phyloP scores from a whole-genome alignment of 768 basidiomycete genomes.

The Lentinus tigrinus region DNA sequence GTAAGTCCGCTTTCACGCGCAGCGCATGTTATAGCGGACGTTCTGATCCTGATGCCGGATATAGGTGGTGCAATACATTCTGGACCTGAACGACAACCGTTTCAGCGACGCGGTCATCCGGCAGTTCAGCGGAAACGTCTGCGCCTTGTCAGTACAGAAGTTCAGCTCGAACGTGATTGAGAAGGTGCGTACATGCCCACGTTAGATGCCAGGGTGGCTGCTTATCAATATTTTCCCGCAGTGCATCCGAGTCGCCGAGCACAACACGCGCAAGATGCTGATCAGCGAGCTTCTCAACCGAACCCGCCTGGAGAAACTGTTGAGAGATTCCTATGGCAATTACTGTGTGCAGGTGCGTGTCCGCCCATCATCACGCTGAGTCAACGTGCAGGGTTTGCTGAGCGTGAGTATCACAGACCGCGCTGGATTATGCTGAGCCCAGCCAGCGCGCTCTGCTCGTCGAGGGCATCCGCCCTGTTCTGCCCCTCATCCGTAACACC shows the following conservation, averaged over 20 bases:
- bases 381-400: not conserved
- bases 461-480: slow-evolving; percentile 96
- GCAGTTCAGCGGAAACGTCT: slow-evolving; percentile 97
- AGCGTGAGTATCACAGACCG: slow-evolving; percentile 58
- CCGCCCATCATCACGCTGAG: not conserved
- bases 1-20: slow-evolving; percentile 40
- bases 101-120: slow-evolving; percentile 98
- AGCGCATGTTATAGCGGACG: not conserved
- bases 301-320: slow-evolving; percentile 89
- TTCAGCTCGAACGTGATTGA: slow-evolving; percentile 99
- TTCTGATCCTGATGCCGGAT: slow-evolving; percentile 14
- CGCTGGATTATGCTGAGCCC: slow-evolving; percentile 97
- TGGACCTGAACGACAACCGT: slow-evolving; percentile 96
- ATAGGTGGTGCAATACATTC: slow-evolving; percentile 96
- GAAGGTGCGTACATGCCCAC: slow-evolving; percentile 52
- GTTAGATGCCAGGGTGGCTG: not conserved
- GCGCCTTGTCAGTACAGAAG: slow-evolving; percentile 96
- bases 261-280: slow-evolving; percentile 88
- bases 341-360: slow-evolving; percentile 87
- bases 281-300: slow-evolving; percentile 96
- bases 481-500: slow-evolving; percentile 97
- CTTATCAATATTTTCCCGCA: slow-evolving; percentile 19
- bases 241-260: slow-evolving; percentile 93
- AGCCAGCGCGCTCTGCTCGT: slow-evolving; percentile 88
- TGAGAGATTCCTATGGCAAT: slow-evolving; percentile 96